Conservation (phyloP, 228 moss, liverwort and hornwort genomes). For the Sphagnum fallax region DNA sequence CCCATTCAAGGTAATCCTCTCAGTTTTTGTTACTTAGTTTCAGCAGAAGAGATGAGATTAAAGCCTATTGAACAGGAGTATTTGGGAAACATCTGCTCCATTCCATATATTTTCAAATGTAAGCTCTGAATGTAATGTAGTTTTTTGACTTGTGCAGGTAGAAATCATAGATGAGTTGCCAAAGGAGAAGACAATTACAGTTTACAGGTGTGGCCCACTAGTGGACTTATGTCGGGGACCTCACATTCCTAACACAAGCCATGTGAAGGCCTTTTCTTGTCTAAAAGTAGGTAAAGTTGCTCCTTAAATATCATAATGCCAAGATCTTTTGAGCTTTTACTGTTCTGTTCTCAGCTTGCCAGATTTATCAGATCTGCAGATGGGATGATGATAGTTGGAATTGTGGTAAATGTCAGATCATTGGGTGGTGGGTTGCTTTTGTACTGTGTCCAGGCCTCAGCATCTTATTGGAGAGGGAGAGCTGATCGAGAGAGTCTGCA, state of each 20-base stretch:
- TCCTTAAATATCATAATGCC: not conserved
- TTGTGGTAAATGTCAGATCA: not conserved
- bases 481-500: slow-evolving; percentile 88
- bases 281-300: slow-evolving; percentile 45
- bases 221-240: slow-evolving; percentile 98
- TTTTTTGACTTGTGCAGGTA: slow-evolving; percentile 26
- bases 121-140: not conserved
- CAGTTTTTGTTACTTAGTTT: not conserved
- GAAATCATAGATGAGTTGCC: slow-evolving; percentile 89
- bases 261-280: slow-evolving; percentile 88
- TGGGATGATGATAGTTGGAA: not conserved
- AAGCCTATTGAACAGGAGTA: too few species aligned
- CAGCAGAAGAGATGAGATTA: too few species aligned
- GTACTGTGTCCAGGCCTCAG: slow-evolving; percentile 54
- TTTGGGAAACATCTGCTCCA: too few species aligned
- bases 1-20: slow-evolving; percentile 55
- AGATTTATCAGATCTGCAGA: not conserved
- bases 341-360: too few species aligned
- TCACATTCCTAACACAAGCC: slow-evolving; percentile 89
- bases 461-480: slow-evolving; percentile 93
- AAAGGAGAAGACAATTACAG: slow-evolving; percentile 83
- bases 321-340: too few species aligned
- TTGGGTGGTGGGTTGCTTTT: not conserved
- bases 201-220: slow-evolving; percentile 89
- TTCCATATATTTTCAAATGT: not conserved